phyloP scores from a whole-genome alignment of 148 eudicot genomes.

The Chenopodium berlandieri region DNA sequence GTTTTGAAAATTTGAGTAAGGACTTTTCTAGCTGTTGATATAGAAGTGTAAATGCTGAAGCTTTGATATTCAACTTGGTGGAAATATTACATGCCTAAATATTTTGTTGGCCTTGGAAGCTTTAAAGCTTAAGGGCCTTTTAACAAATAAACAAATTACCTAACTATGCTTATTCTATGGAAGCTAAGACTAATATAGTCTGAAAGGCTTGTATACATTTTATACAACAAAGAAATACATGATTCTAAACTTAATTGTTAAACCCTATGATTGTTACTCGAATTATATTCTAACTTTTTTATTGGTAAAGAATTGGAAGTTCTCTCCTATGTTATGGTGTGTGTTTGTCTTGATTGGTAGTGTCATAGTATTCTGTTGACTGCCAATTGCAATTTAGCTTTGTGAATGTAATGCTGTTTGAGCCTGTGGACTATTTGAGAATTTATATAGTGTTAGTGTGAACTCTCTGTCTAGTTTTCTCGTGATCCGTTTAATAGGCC shows the following conservation, averaged over 20 bases:
- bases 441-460: background rate
- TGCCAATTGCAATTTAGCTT: background rate
- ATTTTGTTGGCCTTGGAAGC: constrained; percentile 2
- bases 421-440: background rate
- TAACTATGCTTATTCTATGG: constrained; percentile 26
- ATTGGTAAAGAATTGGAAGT: no score
- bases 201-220: constrained; percentile 8
- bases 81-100: constrained; percentile 18
- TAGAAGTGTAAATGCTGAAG: constrained; percentile 9
- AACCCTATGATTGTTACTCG: constrained; percentile 14
- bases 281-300: no score
- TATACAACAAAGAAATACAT: constrained; percentile 28
- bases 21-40: background rate
- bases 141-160: constrained; percentile 35
- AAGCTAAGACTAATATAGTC: constrained; percentile 4
- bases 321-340: no score
- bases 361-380: background rate
- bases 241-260: constrained; percentile 23
- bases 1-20: background rate
- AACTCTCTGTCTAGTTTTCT: background rate
- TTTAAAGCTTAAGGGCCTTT: constrained; percentile 12
- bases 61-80: constrained; percentile 17
- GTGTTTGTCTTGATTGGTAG: background rate
- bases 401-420: background rate
- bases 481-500: background rate